These are phyloP conservation scores for Neophaeococcomyces aloes DNA, from an alignment of 2,329 filamentous ascomycete genomes.

Conservation along the genomic window DNA sequence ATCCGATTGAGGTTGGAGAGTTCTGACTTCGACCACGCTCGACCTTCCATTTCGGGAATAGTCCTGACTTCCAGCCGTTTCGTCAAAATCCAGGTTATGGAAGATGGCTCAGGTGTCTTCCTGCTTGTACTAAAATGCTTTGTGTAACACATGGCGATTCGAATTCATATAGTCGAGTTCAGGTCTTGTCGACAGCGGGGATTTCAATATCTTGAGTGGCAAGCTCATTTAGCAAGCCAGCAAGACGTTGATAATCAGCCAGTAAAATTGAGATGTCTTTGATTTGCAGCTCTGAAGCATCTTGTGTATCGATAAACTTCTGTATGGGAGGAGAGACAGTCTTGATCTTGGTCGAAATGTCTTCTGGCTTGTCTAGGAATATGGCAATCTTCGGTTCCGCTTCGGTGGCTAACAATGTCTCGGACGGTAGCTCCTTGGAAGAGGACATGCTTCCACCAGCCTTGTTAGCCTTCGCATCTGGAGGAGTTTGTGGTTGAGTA, in stretches of 20 bases:
- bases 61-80: no score
- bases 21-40: no score
- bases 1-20: no score
- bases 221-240: conserved; percentile 26
- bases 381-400: conserved; percentile 46
- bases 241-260: conserved; percentile 63
- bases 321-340: conserved; percentile 50
- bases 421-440: not conserved
- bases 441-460: conserved; percentile 22
- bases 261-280: conserved; percentile 64
- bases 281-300: conserved; percentile 58
- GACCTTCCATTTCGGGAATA: no score
- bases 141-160: no score
- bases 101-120: no score
- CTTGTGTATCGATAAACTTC: conserved; percentile 62
- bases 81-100: not conserved
- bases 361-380: conserved; percentile 35
- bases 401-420: conserved; percentile 39
- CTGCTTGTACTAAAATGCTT: no score
- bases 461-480: conserved; percentile 21
- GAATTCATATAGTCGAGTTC: no score
- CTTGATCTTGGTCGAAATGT: conserved; percentile 12
- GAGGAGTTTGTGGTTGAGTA: conserved; percentile 26
- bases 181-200: not conserved
- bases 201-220: conserved; percentile 7